phyloP scores from a whole-genome alignment of 148 eudicot species.

The Bassia scoparia region DNA sequence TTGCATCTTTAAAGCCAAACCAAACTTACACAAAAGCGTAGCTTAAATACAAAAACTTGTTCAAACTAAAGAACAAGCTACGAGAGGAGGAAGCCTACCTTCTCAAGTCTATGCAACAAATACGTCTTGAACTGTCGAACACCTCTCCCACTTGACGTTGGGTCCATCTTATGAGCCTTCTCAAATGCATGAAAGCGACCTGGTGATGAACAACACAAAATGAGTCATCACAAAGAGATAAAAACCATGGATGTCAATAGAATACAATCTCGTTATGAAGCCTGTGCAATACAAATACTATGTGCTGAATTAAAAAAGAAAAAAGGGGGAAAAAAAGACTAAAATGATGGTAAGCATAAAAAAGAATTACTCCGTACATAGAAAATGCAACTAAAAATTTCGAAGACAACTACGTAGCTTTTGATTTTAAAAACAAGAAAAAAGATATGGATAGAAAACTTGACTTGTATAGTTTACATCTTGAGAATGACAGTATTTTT shows the following conservation, averaged over 20 bases:
- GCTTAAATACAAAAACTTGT: not conserved
- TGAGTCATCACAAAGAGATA: slow-evolving; percentile 12
- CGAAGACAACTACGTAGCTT: too few relatives aligned
- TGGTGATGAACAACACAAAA: slow-evolving; percentile 25
- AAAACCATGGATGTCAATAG: not conserved
- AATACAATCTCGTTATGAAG: not conserved
- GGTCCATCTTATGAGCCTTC: slow-evolving; percentile 85
- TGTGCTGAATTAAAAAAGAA: not conserved
- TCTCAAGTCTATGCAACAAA: slow-evolving; percentile 73
- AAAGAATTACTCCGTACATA: not conserved
- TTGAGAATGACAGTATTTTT: too few relatives aligned
- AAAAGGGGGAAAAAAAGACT: too few relatives aligned
- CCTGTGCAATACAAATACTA: not conserved
- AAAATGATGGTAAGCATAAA: not conserved
- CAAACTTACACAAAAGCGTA: not conserved
- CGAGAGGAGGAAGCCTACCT: slow-evolving; percentile 39
- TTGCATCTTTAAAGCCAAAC: not conserved
- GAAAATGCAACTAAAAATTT: not conserved
- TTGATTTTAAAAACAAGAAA: too few relatives aligned
- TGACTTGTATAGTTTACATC: too few relatives aligned
- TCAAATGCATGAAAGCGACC: slow-evolving; percentile 99
- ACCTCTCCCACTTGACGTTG: slow-evolving; percentile 79
- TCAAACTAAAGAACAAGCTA: slow-evolving; percentile 11
- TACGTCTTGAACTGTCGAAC: slow-evolving; percentile 98
- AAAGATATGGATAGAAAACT: too few relatives aligned